These are phyloP conservation scores for Hura crepitans DNA, from an alignment of 441 rosid genomes.

Conservation along the genomic window DNA sequence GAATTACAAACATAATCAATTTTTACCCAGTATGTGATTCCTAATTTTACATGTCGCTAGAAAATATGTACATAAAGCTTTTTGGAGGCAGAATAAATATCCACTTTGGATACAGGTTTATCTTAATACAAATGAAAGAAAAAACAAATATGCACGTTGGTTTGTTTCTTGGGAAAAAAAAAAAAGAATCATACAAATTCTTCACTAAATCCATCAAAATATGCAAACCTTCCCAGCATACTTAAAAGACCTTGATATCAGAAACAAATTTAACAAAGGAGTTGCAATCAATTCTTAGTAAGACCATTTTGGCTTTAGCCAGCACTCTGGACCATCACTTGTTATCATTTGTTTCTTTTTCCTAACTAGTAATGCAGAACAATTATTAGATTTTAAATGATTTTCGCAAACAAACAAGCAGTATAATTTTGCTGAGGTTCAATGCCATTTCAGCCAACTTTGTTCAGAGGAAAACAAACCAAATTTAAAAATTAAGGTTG, in stretches of 20 bases:
- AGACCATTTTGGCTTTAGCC: neutral
- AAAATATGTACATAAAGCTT: neutral
- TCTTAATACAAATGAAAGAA: conserved; percentile 1
- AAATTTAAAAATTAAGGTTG: neutral
- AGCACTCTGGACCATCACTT: neutral
- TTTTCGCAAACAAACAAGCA: neutral
- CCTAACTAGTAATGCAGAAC: neutral
- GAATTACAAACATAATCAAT: conserved; percentile 2
- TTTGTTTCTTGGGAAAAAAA: neutral
- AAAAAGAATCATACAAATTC: neutral
- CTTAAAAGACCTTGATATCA: too few species aligned
- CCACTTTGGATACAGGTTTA: too few species aligned
- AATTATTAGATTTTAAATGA: neutral
- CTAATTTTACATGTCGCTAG: neutral
- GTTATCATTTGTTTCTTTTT: too few species aligned
- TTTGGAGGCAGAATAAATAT: neutral
- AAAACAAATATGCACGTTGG: neutral
- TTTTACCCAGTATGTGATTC: neutral
- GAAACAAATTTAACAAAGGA: neutral
- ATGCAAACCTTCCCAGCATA: neutral
- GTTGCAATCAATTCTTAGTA: neutral
- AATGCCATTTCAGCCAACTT: neutral
- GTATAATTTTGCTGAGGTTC: neutral
- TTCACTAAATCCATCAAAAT: neutral
- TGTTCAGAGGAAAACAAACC: neutral